phyloP scores from a whole-genome alignment of 352 stramenopile species.

The Stramenopiles sp. region DNA sequence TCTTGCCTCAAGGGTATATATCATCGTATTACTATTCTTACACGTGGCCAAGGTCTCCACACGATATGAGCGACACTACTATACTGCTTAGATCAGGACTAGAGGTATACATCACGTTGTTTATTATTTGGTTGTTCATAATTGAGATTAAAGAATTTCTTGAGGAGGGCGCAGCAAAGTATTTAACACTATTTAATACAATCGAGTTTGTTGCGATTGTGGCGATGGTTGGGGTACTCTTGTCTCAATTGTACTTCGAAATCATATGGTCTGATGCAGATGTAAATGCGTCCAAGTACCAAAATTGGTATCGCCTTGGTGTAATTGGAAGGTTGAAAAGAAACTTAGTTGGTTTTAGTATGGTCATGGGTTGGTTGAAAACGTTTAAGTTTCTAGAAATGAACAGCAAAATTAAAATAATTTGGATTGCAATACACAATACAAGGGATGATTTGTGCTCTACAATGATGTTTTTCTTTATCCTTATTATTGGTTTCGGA shows the following conservation, averaged over 20 bases:
- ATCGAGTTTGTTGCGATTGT: not conserved
- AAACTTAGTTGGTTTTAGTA: not conserved
- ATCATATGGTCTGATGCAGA: not conserved
- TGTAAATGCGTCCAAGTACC: not conserved
- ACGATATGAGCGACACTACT: not conserved
- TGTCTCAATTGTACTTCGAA: not conserved
- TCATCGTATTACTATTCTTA: not conserved
- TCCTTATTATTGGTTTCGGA: not conserved
- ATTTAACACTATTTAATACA: not conserved
- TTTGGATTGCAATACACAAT: not conserved
- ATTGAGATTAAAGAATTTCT: not conserved
- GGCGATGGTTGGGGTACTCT: not conserved
- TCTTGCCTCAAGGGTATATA: not conserved
- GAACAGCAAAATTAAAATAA: constrained; percentile 7
- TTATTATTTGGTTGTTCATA: not conserved
- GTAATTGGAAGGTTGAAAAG: not conserved
- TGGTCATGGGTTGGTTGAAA: not conserved
- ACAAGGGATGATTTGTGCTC: not conserved
- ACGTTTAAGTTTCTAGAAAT: not conserved
- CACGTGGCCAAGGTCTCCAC: not conserved
- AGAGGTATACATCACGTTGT: not conserved
- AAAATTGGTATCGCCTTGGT: not conserved
- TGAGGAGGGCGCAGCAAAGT: not conserved
- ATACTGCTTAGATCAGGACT: not conserved
- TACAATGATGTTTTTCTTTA: not conserved